These are phyloP conservation scores for apple (Malus domestica) DNA, from an alignment of 306 rosid genomes.

Conservation along the genomic window DNA sequence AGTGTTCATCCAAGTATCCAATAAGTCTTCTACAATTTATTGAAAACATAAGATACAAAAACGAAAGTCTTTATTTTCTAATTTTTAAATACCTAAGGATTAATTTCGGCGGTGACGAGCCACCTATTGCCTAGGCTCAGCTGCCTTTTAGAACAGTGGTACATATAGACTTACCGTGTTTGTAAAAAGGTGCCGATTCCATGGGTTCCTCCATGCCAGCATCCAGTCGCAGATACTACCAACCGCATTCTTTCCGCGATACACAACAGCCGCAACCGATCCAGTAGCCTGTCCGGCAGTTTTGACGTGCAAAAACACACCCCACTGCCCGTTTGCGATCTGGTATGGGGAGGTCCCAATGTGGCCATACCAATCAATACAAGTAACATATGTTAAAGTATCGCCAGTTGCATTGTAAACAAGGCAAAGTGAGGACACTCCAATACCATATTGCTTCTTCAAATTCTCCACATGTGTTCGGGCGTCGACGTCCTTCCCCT, in stretches of 20 bases:
- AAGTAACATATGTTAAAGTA: not conserved
- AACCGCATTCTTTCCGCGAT: not conserved
- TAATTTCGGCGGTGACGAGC: too few species aligned
- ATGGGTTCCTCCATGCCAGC: not conserved
- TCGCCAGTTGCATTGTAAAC: constrained; percentile 9
- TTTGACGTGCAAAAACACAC: constrained; percentile 1
- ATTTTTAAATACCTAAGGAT: too few species aligned
- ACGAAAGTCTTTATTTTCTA: too few species aligned
- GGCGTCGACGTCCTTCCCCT: not conserved
- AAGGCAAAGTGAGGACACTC: not conserved
- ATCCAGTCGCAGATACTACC: not conserved
- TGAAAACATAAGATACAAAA: too few species aligned
- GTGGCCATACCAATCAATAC: not conserved
- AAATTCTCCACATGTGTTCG: constrained; percentile 3
- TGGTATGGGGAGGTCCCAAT: constrained; percentile 1
- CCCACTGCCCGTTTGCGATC: constrained; percentile 13
- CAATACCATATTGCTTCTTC: not conserved
- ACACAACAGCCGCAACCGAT: not conserved
- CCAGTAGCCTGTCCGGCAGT: not conserved
- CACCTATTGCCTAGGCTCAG: too few species aligned
- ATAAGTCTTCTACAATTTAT: too few species aligned
- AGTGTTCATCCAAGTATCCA: too few species aligned
- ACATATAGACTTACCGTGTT: not conserved
- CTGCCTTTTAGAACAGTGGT: too few species aligned
- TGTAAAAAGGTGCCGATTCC: not conserved